Evolutionary conservation across 2,329 filamentous ascomycete genomes (phyloP), one percentile per base, ranked within the genome.

Genomic region (Fusarium nanum): DNA sequence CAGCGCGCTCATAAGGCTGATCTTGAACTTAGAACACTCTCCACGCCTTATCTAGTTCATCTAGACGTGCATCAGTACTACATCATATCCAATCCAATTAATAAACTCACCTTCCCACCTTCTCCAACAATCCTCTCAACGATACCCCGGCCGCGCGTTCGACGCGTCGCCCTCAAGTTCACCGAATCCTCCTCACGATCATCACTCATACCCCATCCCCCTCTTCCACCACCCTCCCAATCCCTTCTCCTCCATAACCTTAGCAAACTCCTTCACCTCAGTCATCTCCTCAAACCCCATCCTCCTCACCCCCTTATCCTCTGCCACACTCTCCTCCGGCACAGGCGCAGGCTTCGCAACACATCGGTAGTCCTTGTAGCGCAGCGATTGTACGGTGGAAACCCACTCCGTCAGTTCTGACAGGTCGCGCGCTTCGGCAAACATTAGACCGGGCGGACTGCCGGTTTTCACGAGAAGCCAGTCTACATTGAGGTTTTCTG

Each of bases 371-470:
- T 93, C 91, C 71, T 93, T 93, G 79, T 93, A 93, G 9, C 89
- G 84, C 44, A 93, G 78, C 27, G 84, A 84, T 59, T 91, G 87
- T 4, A 93, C 91, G 3, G 82, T 81, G 13, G 81, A 82, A 7
- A 93, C 89, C 91, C 91, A 93, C 16, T 83, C 82, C 60, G 82
- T 83, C 6, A 93, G 86, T 2, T 83, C 82, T 3, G 75, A 73
- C 70, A 87, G 84, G n/a, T 84, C 81, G 6, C 70, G 68, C 3
- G 88, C 87, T 76, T 93, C 90, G 52, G 90, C 91, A 75, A 93
- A 93, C 92, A 94, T 94, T 71, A 94, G 89, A 3, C 92, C 92
- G 0, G 92, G 92, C 25, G 86, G 86, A 3, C 89, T 88, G 13
- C 92, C 91, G 67, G 86, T 89, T 27, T 91, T 87, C 2, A 93